Percentiles rank a stretch among this genome's conserved stretches.
These are phyloP conservation scores for Waltergamsia citrina DNA, from an alignment of 2,329 filamentous ascomycete genomes.

Conservation along the genomic window DNA sequence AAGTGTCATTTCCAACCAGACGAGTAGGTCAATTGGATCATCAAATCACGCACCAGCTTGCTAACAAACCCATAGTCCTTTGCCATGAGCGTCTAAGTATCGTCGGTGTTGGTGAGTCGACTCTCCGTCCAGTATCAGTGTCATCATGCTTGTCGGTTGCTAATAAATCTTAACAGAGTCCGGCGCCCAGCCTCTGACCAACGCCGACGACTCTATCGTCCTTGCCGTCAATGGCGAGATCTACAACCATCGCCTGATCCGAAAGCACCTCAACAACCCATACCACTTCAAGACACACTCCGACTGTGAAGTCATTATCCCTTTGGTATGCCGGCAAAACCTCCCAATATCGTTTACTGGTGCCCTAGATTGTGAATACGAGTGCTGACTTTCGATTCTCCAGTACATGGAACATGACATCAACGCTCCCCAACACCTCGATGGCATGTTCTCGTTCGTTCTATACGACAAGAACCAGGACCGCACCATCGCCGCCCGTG, in stretches of 20 bases:
- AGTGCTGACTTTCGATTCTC: neutral
- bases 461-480: conserved; percentile 93
- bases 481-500: conserved; percentile 85
- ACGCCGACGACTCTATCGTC: conserved; percentile 77
- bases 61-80: conserved; percentile 54
- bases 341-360: too few species aligned
- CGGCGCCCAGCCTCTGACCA: conserved; percentile 91
- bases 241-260: conserved; percentile 95
- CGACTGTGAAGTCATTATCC: conserved; percentile 98
- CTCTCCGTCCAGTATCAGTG: neutral
- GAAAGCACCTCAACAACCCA: conserved; percentile 71
- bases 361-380: too few species aligned
- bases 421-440: conserved; percentile 85
- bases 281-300: conserved; percentile 99
- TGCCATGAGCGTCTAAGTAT: conserved; percentile 97
- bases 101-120: conserved; percentile 77
- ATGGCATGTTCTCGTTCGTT: conserved; percentile 99
- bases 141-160: conserved; percentile 1
- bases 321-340: conserved; percentile 54
- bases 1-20: conserved; percentile 81
- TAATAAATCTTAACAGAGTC: conserved; percentile 52
- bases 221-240: conserved; percentile 99
- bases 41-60: neutral
- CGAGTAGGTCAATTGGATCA: conserved; percentile 52
- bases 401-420: conserved; percentile 89